phyloP scores from a whole-genome alignment of 2,329 filamentous ascomycete species.

The Purpureocillium takamizusanense region DNA sequence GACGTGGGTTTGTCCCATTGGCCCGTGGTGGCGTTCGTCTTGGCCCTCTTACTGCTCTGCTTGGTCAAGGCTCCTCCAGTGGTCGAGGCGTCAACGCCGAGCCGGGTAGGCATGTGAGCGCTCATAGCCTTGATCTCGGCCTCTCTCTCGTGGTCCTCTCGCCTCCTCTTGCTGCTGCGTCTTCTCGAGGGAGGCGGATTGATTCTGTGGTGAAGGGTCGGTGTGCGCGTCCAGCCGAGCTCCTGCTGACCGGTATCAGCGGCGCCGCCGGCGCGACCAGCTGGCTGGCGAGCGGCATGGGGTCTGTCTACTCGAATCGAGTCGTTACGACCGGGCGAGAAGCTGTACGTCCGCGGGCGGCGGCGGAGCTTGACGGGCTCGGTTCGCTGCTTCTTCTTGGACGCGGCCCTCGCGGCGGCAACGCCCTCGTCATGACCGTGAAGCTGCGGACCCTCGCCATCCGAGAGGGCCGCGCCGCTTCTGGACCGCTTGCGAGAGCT shows the following conservation, averaged over 20 bases:
- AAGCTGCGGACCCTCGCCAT: conserved; percentile 35
- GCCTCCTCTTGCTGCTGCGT: conserved; percentile 69
- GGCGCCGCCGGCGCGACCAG: conserved; percentile 2
- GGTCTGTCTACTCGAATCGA: conserved; percentile 32
- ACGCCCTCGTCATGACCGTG: conserved; percentile 24
- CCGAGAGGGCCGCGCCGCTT: conserved; percentile 43
- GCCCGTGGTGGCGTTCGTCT: conserved; percentile 38
- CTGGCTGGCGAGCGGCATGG: conserved; percentile 8
- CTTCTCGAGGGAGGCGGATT: conserved; percentile 53
- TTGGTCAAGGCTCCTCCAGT: conserved; percentile 46
- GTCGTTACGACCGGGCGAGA: conserved; percentile 51
- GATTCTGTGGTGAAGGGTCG: conserved; percentile 53
- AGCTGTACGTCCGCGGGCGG: conserved; percentile 46
- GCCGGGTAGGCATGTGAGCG: conserved; percentile 55
- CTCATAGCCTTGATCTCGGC: conserved; percentile 85
- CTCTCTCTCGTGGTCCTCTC: conserved; percentile 68
- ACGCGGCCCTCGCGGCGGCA: conserved; percentile 12
- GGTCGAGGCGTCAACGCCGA: conserved; percentile 49
- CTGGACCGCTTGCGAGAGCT: conserved; percentile 54
- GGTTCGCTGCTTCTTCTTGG: conserved; percentile 33
- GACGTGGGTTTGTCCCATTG: conserved; percentile 56
- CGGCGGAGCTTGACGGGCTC: conserved; percentile 40
- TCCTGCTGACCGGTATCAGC: conserved; percentile 5
- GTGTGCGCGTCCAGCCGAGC: conserved; percentile 22
- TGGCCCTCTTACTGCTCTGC: conserved; percentile 58